Base-by-base conservation (phyloP, 305 asterid genomes). In the Solanum hybrid region DNA sequence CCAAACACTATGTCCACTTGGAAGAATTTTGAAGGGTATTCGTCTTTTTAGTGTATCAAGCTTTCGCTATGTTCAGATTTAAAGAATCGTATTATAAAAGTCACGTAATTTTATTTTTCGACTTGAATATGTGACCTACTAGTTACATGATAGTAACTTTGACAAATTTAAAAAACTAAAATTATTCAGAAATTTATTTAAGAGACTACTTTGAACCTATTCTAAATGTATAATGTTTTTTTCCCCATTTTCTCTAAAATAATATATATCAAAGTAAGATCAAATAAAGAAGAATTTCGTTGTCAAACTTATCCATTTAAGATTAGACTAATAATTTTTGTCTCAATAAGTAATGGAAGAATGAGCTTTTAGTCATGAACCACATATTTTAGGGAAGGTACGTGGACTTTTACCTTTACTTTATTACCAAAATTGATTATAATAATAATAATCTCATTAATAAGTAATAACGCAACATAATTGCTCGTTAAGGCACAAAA, bases 61-160 rank as follows among this genome's bases (percentile, higher is more conserved):
- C 6, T 64, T n/a, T n/a, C 0, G 2, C 5, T 3, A 64, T 22
- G 26, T 3, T 2, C 3, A 10, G 0, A 10, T 66, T n/a, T 0
- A 4, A 9, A n/a, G 10, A 56, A 64, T 64, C 27, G 5, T 22
- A 56, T 56, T 51, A 51, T 3, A 2, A 66, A 0, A 4, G 5
- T 9, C 0, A 19, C 4, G 0, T 7, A 60, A 19, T 7, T 17
- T 60, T 60, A 19, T 60, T 1, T 19, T 8, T 0, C 8, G 8
- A 17, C 4, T 56, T 15, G 66, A 56, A 56, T 15, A 51, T 15
- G n/a, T 51, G 9, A 51, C 1, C n/a, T 6, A 14, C 0, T 2
- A 2, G 1, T 56, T 3, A 51, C 7, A 51, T 51, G 64, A 51
- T 2, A 60, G 11, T 19, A 19, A 60, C 11, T 56, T 56, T 73